Evolutionary conservation across 2,329 filamentous ascomycete genomes (phyloP).

Genomic region (Colletotrichum kahawae): DNA sequence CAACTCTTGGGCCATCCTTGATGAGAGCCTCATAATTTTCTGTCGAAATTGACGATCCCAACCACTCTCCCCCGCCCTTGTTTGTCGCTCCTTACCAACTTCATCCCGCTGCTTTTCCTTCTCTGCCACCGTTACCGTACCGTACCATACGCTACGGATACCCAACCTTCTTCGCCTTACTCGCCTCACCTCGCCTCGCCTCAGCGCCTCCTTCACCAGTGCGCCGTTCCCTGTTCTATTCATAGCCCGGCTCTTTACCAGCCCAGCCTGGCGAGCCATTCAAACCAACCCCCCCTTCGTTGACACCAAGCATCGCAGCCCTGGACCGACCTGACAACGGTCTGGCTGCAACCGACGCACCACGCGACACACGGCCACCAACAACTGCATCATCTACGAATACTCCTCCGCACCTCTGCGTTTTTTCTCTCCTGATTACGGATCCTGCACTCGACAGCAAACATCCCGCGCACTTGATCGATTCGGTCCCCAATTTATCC

Average conservation of each 20-base stretch:
- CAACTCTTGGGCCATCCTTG: background rate
- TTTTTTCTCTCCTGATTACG: background rate
- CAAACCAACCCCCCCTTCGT: constrained; percentile 8
- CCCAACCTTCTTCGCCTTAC: background rate
- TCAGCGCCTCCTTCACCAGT: constrained; percentile 1
- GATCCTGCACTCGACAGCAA: background rate
- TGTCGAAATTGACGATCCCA: background rate
- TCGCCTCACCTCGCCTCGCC: background rate
- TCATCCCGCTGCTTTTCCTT: background rate
- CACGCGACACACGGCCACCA: background rate
- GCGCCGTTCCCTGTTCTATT: constrained; percentile 19
- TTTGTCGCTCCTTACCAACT: background rate
- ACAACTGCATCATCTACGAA: background rate
- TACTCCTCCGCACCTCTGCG: background rate
- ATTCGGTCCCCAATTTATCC: background rate
- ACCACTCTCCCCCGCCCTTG: background rate
- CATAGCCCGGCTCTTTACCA: constrained; percentile 10
- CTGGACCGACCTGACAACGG: constrained; percentile 1
- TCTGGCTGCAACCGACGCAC: background rate
- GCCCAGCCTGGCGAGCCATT: constrained; percentile 12
- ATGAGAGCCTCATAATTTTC: background rate
- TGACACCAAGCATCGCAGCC: constrained; percentile 4
- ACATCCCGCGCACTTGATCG: background rate
- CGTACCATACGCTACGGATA: background rate
- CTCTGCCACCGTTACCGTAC: background rate